Conservation (phyloP, 208 protist genomes). For the Leishmania braziliensis region DNA sequence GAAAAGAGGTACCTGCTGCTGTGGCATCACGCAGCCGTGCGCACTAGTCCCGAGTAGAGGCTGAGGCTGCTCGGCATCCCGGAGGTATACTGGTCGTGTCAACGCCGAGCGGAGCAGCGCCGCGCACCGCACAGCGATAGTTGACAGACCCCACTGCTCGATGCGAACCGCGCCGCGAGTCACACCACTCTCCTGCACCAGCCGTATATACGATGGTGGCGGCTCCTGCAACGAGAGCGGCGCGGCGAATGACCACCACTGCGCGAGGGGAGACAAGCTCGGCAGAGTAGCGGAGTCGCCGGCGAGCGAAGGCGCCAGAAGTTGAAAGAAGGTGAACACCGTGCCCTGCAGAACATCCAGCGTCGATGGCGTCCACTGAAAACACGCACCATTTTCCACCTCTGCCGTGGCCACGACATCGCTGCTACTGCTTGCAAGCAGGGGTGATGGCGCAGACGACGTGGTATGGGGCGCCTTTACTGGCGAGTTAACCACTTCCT, state of each 20-base stretch:
- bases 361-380: conserved; percentile 29
- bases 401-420: conserved; percentile 16
- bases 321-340: conserved; percentile 14
- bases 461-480: neutral
- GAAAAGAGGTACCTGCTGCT: conserved; percentile 29
- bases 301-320: conserved; percentile 8
- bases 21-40: conserved; percentile 18
- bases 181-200: conserved; percentile 12
- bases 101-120: conserved; percentile 23
- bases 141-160: conserved; percentile 15
- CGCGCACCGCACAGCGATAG: conserved; percentile 25
- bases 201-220: conserved; percentile 23
- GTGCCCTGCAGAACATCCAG: conserved; percentile 2
- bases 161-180: conserved; percentile 17
- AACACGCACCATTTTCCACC: conserved; percentile 25
- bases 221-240: conserved; percentile 21
- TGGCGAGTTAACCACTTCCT: neutral
- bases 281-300: neutral
- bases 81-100: conserved; percentile 19
- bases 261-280: neutral
- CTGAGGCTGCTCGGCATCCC: conserved; percentile 9
- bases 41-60: conserved; percentile 19
- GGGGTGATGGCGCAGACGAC: neutral
- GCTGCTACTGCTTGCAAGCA: neutral
- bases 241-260: conserved; percentile 21